These are phyloP conservation scores for Bimuria novae-zelandiae DNA, from an alignment of 2,329 filamentous ascomycete species.

Conservation along the genomic window DNA sequence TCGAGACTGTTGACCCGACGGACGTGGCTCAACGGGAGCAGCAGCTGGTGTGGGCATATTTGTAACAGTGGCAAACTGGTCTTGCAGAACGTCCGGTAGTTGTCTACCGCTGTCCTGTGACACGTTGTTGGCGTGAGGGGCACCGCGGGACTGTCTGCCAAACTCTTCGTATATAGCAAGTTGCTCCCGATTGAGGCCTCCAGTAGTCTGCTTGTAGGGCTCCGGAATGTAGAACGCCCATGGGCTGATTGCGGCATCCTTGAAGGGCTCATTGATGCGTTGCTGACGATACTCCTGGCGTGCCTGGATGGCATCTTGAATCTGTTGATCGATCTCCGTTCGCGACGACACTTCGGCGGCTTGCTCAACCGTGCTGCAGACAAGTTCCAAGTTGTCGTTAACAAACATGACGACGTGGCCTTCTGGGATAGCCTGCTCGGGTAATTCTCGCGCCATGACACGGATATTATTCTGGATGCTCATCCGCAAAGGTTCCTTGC, in stretches of 20 bases:
- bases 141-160: slow-evolving; percentile 77
- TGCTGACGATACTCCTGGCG: slow-evolving; percentile 76
- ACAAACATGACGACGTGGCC: slow-evolving; percentile 98
- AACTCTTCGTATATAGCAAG: slow-evolving; percentile 98
- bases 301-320: slow-evolving; percentile 77
- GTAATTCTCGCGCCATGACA: slow-evolving; percentile 70
- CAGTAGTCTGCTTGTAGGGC: slow-evolving; percentile 83
- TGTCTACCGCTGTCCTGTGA: slow-evolving; percentile 65
- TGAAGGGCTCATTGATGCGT: slow-evolving; percentile 81
- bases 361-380: slow-evolving; percentile 92
- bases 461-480: slow-evolving; percentile 98
- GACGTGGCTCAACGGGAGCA: slow-evolving; percentile 63
- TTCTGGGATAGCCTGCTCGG: slow-evolving; percentile 79
- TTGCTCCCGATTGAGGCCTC: slow-evolving; percentile 86
- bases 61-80: slow-evolving; percentile 63
- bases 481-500: slow-evolving; percentile 92
- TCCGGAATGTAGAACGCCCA: slow-evolving; percentile 95
- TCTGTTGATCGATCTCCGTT: slow-evolving; percentile 92
- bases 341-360: slow-evolving; percentile 92
- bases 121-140: slow-evolving; percentile 59
- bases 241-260: slow-evolving; percentile 78
- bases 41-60: slow-evolving; percentile 67
- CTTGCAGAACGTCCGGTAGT: slow-evolving; percentile 65
- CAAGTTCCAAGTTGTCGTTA: slow-evolving; percentile 93
- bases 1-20: slow-evolving; percentile 56